Evolutionary conservation across 169 alveolate species (phyloP).

Genomic region (Plasmodium coatneyi): DNA sequence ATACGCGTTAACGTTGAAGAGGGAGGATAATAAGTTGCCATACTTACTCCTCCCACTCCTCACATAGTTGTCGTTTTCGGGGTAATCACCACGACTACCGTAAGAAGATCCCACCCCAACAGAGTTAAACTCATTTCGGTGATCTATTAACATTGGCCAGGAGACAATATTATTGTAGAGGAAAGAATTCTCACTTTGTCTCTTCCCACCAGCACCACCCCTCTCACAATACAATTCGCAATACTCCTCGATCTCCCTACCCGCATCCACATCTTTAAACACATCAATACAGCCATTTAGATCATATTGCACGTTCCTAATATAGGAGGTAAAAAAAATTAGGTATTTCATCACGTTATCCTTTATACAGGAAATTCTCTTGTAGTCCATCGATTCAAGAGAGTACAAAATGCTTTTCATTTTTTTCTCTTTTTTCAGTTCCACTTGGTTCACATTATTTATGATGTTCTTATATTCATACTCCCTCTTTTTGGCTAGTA

Average conservation of each 20-base stretch:
- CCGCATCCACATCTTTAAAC: conserved; percentile 41
- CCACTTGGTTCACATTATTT: conserved; percentile 41
- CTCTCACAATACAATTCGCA: background rate
- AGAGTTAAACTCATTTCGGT: conserved; percentile 12
- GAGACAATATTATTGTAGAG: conserved; percentile 56
- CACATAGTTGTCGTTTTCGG: background rate
- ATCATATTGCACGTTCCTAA: conserved; percentile 62
- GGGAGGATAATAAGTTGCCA: conserved; percentile 1
- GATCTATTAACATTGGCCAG: conserved; percentile 70
- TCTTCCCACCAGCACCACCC: background rate
- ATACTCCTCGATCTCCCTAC: conserved; percentile 47
- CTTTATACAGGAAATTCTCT: conserved; percentile 63
- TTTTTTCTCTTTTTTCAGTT: conserved; percentile 47
- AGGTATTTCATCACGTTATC: conserved; percentile 62
- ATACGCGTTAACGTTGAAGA: conserved; percentile 32
- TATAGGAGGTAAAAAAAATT: conserved; percentile 65
- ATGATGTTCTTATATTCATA: conserved; percentile 58
- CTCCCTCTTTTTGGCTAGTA: conserved; percentile 61
- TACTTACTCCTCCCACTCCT: conserved; percentile 2
- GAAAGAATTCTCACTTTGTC: background rate
- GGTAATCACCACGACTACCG: background rate
- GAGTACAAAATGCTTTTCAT: conserved; percentile 52
- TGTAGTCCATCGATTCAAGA: conserved; percentile 61
- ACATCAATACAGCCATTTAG: conserved; percentile 33
- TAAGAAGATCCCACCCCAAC: background rate